These are phyloP conservation scores for Venustampulla echinocandica DNA, from an alignment of 495 filamentous ascomycete genomes.

Conservation along the genomic window DNA sequence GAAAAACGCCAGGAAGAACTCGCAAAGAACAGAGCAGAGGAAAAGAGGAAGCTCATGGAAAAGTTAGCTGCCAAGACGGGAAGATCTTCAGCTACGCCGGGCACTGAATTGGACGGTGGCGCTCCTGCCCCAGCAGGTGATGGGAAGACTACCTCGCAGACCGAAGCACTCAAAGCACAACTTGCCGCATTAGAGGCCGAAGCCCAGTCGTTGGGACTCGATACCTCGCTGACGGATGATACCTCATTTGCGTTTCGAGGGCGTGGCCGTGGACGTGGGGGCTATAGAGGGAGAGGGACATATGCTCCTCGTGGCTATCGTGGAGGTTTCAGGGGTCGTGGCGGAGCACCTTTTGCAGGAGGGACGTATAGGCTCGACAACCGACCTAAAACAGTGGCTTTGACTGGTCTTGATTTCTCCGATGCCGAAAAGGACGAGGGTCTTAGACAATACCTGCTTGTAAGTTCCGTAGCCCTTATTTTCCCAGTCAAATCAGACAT, in stretches of 20 bases:
- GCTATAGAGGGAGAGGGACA: constrained; percentile 29
- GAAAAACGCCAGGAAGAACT: constrained; percentile 71
- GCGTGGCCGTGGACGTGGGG: constrained; percentile 16
- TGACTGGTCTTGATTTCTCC: constrained; percentile 62
- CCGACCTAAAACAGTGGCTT: constrained; percentile 64
- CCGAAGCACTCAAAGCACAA: constrained; percentile 64
- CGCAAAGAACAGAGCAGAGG: constrained; percentile 63
- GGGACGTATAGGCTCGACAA: constrained; percentile 81
- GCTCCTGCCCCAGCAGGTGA: constrained; percentile 19
- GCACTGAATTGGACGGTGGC: constrained; percentile 31
- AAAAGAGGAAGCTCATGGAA: constrained; percentile 60
- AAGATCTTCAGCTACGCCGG: constrained; percentile 25
- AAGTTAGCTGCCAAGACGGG: constrained; percentile 44
- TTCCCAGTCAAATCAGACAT: neutral
- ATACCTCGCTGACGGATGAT: constrained; percentile 39
- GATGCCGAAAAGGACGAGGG: constrained; percentile 67
- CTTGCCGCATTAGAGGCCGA: constrained; percentile 78
- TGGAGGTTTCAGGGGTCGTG: constrained; percentile 52
- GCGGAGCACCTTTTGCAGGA: constrained; percentile 31
- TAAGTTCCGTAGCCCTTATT: constrained; percentile 37
- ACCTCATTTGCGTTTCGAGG: constrained; percentile 15
- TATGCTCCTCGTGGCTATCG: constrained; percentile 15
- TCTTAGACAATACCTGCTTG: constrained; percentile 76
- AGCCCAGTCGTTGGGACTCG: constrained; percentile 70
- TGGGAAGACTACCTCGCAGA: constrained; percentile 46